Percentiles rank a stretch among this genome's conserved stretches.
Evolutionary conservation across 1,284 basidiomycete species (phyloP).

Genomic region (Ustilago cynodontis): DNA sequence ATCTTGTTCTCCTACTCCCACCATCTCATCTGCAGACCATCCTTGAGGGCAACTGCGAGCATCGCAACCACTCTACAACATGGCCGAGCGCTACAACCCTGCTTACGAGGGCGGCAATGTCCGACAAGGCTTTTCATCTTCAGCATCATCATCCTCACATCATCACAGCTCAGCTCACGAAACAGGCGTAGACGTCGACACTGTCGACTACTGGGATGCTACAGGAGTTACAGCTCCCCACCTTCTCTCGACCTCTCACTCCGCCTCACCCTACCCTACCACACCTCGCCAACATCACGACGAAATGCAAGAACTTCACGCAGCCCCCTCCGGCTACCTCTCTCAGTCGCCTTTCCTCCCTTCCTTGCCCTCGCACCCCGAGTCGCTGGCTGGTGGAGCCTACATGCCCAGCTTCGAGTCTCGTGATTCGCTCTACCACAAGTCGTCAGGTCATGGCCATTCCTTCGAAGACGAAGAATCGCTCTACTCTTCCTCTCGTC

Average conservation of each 20-base stretch:
- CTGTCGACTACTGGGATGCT: constrained; percentile 50
- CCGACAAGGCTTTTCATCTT: neutral
- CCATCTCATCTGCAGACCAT: neutral
- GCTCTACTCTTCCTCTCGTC: constrained; percentile 11
- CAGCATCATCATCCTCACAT: constrained; percentile 20
- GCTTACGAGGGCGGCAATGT: constrained; percentile 11
- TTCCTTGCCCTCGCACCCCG: constrained; percentile 16
- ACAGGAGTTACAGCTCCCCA: constrained; percentile 32
- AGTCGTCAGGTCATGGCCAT: neutral
- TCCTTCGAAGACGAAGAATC: constrained; percentile 27
- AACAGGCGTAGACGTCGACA: constrained; percentile 42
- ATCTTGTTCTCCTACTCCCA: neutral
- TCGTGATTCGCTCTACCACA: constrained; percentile 35
- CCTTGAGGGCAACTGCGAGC: neutral
- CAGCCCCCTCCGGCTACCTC: constrained; percentile 29
- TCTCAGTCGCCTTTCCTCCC: constrained; percentile 19
- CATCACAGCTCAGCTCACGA: neutral
- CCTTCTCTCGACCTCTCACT: constrained; percentile 34
- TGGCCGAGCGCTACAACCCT: constrained; percentile 7
- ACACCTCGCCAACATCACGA: neutral
- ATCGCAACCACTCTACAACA: neutral
- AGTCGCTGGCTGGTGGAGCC: constrained; percentile 7
- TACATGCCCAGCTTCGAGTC: constrained; percentile 35
- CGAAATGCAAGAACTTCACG: constrained; percentile 39
- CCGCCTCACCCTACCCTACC: constrained; percentile 35